Conservation (phyloP, 495 filamentous ascomycete genomes). For the Xylaria intraflava region DNA sequence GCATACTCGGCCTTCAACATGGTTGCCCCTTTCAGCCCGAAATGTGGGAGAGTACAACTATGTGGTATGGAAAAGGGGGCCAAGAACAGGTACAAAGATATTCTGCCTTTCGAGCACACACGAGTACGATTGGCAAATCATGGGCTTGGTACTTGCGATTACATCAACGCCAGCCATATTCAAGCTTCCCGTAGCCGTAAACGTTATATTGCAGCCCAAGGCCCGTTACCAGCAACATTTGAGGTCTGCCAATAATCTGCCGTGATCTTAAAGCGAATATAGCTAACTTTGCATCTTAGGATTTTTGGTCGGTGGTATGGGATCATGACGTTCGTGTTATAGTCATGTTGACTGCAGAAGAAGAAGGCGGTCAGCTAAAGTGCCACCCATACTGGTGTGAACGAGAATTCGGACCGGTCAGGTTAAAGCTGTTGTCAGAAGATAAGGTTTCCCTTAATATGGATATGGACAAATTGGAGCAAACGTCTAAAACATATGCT, state of each 20-base stretch:
- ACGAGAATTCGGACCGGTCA: conserved; percentile 73
- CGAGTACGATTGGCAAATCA: conserved; percentile 72
- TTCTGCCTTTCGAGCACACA: conserved; percentile 93
- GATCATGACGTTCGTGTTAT: conserved; percentile 91
- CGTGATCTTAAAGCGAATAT: background rate
- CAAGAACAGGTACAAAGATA: conserved; percentile 97
- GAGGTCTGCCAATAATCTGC: conserved; percentile 51
- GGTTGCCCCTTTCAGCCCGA: conserved; percentile 11
- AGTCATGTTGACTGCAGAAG: conserved; percentile 94
- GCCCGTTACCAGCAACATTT: conserved; percentile 87
- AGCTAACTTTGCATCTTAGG: conserved; percentile 53
- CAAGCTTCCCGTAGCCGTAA: conserved; percentile 72
- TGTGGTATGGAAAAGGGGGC: conserved; percentile 90
- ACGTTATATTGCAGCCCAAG: conserved; percentile 92
- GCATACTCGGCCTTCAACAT: conserved; percentile 62
- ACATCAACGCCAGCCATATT: conserved; percentile 90
- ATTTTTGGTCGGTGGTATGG: conserved; percentile 98
- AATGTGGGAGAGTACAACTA: conserved; percentile 42
- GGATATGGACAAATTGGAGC: conserved; percentile 38
- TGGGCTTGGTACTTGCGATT: conserved; percentile 73
- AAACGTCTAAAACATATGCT: conserved; percentile 17
- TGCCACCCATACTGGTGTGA: conserved; percentile 88
- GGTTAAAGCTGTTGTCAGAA: conserved; percentile 71
- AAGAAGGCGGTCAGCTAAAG: conserved; percentile 89
- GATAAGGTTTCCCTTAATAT: conserved; percentile 70